Evolutionary conservation across 495 filamentous ascomycete species (phyloP).

Genomic region (Aspergillus sparsus): DNA sequence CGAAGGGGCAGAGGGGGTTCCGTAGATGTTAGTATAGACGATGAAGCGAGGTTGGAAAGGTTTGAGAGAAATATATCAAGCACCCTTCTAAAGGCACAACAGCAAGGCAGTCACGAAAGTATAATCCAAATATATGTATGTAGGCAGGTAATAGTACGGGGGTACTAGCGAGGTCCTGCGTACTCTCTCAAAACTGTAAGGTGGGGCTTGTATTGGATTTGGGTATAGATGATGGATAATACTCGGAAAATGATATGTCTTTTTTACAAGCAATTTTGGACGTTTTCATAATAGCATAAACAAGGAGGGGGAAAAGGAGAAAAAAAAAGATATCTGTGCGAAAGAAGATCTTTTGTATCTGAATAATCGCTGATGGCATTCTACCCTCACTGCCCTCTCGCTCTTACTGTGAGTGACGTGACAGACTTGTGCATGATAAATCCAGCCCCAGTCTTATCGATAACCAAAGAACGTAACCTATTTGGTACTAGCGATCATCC

Average conservation of each 20-base stretch:
- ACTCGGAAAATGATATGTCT: conserved; percentile 1
- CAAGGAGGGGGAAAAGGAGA: background rate
- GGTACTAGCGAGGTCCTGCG: conserved; percentile 22
- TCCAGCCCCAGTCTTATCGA: conserved; percentile 25
- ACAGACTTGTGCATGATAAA: conserved; percentile 36
- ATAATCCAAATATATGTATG: conserved; percentile 21
- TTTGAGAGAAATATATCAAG: conserved; percentile 10
- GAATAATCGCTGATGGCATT: conserved; percentile 3
- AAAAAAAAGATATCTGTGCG: conserved; percentile 7
- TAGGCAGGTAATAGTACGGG: conserved; percentile 21
- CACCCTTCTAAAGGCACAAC: conserved; percentile 8
- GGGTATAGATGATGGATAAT: conserved; percentile 5
- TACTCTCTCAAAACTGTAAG: conserved; percentile 17
- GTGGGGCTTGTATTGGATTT: conserved; percentile 21
- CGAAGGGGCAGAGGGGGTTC: conserved; percentile 9
- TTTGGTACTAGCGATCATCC: conserved; percentile 6
- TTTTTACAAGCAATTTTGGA: conserved; percentile 7
- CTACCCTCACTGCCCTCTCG: background rate
- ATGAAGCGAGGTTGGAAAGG: background rate
- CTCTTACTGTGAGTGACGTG: conserved; percentile 36
- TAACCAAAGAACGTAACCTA: conserved; percentile 17
- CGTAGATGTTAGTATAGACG: conserved; percentile 2
- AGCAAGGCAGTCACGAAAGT: conserved; percentile 13
- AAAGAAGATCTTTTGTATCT: background rate
- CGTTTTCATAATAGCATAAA: background rate